phyloP scores from a whole-genome alignment of 2,329 filamentous ascomycete species.

The Aspergillus phoenicis region DNA sequence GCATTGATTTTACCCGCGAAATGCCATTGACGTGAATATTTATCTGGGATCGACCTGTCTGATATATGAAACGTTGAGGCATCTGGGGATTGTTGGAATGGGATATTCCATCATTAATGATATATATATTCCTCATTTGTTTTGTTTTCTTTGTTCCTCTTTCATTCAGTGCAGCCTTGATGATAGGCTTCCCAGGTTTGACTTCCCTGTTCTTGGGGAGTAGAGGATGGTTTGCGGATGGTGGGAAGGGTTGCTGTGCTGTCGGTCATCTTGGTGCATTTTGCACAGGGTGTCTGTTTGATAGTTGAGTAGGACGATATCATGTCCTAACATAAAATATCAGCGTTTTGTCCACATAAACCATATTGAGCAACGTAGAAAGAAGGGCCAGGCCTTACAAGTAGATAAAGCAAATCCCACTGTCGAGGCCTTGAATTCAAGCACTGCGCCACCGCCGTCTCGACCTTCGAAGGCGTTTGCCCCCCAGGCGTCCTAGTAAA shows the following conservation, averaged over 20 bases:
- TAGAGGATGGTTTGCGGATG: conserved; percentile 34
- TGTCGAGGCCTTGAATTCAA: conserved; percentile 39
- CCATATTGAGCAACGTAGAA: not conserved
- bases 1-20: no score
- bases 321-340: conserved; percentile 38
- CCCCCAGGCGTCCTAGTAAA: conserved; percentile 27
- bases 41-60: no score
- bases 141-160: not conserved
- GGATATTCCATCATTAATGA: no score
- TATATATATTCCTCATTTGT: no score
- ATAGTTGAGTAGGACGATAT: conserved; percentile 46
- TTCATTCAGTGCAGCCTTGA: conserved; percentile 26
- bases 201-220: conserved; percentile 20
- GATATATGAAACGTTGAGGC: no score
- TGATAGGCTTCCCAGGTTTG: conserved; percentile 42
- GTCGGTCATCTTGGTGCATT: conserved; percentile 43
- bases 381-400: conserved; percentile 31
- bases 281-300: conserved; percentile 42
- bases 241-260: conserved; percentile 43
- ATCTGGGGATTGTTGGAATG: no score
- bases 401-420: conserved; percentile 43
- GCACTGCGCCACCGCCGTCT: conserved; percentile 37
- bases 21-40: no score
- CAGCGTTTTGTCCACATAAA: no score
- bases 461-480: conserved; percentile 35